A percentile compares a stretch with the other conserved stretches of the same genome.
Evolutionary conservation across 2,329 filamentous ascomycete genomes (phyloP).

Genomic region (Ilyonectria robusta): DNA sequence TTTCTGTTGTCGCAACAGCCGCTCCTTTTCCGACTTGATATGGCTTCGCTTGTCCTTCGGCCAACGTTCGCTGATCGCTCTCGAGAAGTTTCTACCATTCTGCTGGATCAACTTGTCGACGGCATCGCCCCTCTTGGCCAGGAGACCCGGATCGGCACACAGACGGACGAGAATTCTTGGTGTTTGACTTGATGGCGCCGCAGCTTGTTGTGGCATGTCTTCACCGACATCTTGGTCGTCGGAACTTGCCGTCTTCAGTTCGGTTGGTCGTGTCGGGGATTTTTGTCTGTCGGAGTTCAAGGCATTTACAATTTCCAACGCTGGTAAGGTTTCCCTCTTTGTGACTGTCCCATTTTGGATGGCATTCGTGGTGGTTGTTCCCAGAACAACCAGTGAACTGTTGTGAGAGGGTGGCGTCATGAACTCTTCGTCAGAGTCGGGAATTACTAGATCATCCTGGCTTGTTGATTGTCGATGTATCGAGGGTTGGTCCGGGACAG

Average conservation of each 20-base stretch:
- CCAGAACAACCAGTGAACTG: constrained; percentile 30
- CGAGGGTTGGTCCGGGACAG: background rate
- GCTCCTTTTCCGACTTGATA: constrained; percentile 66
- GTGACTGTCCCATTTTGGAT: background rate
- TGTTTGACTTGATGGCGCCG: constrained; percentile 43
- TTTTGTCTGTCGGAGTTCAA: background rate
- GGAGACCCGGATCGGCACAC: constrained; percentile 46
- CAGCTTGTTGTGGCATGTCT: constrained; percentile 14
- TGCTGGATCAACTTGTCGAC: constrained; percentile 61
- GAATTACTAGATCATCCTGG: constrained; percentile 59
- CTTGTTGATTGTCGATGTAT: constrained; percentile 33
- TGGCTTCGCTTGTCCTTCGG: constrained; percentile 61
- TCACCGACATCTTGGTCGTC: constrained; percentile 8
- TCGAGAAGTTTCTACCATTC: constrained; percentile 64
- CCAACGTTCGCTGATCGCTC: constrained; percentile 62
- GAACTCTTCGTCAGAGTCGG: constrained; percentile 72
- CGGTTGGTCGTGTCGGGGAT: constrained; percentile 5
- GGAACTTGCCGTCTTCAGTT: background rate
- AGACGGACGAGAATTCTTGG: constrained; percentile 50
- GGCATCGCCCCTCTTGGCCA: constrained; percentile 55
- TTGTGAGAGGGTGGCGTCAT: constrained; percentile 53
- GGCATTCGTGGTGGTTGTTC: constrained; percentile 16
- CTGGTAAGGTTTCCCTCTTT: background rate
- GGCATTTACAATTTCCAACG: background rate
- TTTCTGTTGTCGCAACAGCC: constrained; percentile 61